Evolutionary conservation across 495 filamentous ascomycete species (phyloP).

Genomic region (Xylaria venustula): DNA sequence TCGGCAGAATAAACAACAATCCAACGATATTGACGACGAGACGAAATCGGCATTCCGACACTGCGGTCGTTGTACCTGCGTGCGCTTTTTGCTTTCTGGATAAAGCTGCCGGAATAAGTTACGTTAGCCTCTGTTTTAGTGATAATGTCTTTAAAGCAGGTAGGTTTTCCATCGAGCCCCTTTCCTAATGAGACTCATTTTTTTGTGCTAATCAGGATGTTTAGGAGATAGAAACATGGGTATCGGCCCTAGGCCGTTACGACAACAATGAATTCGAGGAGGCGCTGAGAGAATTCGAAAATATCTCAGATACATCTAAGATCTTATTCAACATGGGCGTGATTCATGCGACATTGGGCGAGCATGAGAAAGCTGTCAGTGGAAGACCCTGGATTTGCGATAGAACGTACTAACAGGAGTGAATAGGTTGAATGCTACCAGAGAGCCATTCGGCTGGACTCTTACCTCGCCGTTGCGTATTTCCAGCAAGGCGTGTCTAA

Average conservation of each 20-base stretch:
- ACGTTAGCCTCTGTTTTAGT: conserved; percentile 1
- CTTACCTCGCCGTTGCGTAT: conserved; percentile 95
- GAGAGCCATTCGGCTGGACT: conserved; percentile 80
- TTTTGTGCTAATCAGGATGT: conserved; percentile 17
- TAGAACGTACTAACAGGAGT: conserved; percentile 11
- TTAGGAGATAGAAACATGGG: conserved; percentile 99
- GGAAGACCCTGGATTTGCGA: background rate
- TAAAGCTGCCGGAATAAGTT: conserved; percentile 17
- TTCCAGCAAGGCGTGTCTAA: conserved; percentile 99
- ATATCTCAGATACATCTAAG: conserved; percentile 93
- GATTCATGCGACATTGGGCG: conserved; percentile 95
- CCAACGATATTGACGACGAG: conserved; percentile 8
- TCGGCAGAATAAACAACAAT: background rate
- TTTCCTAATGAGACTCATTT: background rate
- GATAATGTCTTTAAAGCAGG: conserved; percentile 73
- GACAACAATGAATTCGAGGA: conserved; percentile 96
- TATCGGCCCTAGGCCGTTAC: conserved; percentile 84
- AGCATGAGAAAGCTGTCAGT: conserved; percentile 92
- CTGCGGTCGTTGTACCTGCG: conserved; percentile 18
- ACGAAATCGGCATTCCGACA: background rate
- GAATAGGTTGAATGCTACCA: conserved; percentile 90
- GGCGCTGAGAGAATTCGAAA: conserved; percentile 75
- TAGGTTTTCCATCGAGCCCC: conserved; percentile 34
- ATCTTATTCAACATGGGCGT: conserved; percentile 99
- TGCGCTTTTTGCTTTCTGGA: conserved; percentile 30